A percentile compares a stretch with the other conserved stretches of the same genome.
Evolutionary conservation across 2,329 filamentous ascomycete genomes (phyloP).

Genomic region (Monosporascus cannonballus): DNA sequence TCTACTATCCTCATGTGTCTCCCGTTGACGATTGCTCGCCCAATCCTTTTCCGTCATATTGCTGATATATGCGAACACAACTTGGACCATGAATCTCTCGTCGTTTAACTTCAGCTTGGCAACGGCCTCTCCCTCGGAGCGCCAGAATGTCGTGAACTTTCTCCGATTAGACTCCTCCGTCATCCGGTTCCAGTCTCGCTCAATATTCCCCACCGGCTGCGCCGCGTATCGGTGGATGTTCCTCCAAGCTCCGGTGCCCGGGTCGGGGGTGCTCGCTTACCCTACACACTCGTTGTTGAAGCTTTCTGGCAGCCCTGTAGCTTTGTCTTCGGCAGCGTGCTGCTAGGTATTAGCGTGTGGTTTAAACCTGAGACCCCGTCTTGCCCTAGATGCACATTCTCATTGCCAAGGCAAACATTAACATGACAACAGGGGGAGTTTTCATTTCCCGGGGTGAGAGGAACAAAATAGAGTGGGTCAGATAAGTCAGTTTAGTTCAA

Average conservation of each 20-base stretch:
- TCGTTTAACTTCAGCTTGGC: constrained; percentile 22
- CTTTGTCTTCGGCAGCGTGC: constrained; percentile 16
- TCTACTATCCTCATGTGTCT: constrained; percentile 4
- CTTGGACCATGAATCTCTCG: constrained; percentile 24
- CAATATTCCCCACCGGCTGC: constrained; percentile 13
- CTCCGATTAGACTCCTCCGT: constrained; percentile 18
- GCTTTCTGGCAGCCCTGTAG: constrained; percentile 18
- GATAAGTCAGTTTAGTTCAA: no score
- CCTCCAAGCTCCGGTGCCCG: constrained; percentile 22
- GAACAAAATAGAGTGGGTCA: no score
- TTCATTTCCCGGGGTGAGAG: no score
- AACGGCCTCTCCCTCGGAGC: constrained; percentile 19
- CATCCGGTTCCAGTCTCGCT: constrained; percentile 21
- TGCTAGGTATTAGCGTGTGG: not conserved
- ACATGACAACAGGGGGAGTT: no score
- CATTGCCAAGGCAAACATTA: no score
- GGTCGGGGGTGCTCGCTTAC: constrained; percentile 26
- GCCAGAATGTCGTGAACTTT: constrained; percentile 24
- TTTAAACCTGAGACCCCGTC: no score
- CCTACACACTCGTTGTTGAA: constrained; percentile 23
- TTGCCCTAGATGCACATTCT: no score
- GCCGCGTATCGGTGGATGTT: constrained; percentile 22
- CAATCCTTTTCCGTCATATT: constrained; percentile 22
- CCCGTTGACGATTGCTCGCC: constrained; percentile 14
- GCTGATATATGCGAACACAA: constrained; percentile 20